Evolutionary conservation across 306 rosid species (phyloP).

Genomic region (Astragalus glycyphyllos): DNA sequence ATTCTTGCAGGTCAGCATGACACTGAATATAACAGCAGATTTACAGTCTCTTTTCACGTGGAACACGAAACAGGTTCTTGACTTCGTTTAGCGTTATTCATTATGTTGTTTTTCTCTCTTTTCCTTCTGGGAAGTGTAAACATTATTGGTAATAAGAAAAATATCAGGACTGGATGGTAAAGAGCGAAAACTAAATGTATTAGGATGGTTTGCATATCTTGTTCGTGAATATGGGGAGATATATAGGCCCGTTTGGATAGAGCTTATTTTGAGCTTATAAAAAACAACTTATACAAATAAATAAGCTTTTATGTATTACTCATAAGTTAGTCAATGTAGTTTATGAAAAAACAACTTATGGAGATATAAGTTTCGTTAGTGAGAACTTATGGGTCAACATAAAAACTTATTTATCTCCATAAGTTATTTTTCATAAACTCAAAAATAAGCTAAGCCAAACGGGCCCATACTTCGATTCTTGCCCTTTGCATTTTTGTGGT

Average conservation of each 20-base stretch:
- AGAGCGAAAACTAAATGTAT: background rate
- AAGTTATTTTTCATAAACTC: too few species aligned
- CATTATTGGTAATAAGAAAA: background rate
- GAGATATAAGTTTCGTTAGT: too few species aligned
- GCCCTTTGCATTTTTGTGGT: background rate
- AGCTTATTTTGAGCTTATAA: too few species aligned
- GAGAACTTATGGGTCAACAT: too few species aligned
- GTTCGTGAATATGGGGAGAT: background rate
- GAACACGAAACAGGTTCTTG: constrained; percentile 94
- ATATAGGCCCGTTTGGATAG: too few species aligned
- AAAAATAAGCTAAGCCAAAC: too few species aligned
- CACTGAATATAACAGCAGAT: constrained; percentile 86
- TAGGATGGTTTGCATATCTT: constrained; percentile 5
- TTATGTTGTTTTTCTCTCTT: background rate
- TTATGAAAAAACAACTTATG: too few species aligned
- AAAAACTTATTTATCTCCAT: too few species aligned
- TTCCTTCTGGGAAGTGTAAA: constrained; percentile 31
- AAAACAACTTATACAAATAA: too few species aligned
- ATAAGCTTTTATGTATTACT: too few species aligned
- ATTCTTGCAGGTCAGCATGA: constrained; percentile 82
- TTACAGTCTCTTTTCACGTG: constrained; percentile 94
- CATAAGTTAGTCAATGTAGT: too few species aligned
- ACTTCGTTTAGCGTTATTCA: constrained; percentile 30
- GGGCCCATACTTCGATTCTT: background rate
- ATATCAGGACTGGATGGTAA: constrained; percentile 6